Evolutionary conservation across 768 basidiomycete species (phyloP), one percentile per base, ranked within the genome.

Genomic region (Atractiella rhizophila): DNA sequence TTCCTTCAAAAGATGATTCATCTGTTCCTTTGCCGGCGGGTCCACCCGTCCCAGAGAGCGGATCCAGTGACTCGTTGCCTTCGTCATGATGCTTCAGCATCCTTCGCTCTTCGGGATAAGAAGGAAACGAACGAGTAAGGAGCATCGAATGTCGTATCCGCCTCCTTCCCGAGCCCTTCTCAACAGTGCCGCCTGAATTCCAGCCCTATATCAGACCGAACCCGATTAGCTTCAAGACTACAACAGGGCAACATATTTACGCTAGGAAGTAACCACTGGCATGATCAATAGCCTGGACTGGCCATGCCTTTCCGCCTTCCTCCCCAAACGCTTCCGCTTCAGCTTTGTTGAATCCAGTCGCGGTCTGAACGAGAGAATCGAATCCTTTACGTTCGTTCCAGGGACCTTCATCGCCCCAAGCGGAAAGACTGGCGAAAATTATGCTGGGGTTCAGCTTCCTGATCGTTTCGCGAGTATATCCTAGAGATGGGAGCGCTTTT

Each of bases 361-460:
- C 68, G 0, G 68, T 71, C 56, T 74, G 71, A 0, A 72, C 68
- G 2, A 73, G 59, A 1, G 71, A 73, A 49, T 74, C 71, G 42
- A 73, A 73, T 4, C 70, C 70, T 37, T 67, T 61, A 11, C 66
- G 58, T 35, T 65, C 59, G 35, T 61, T 61, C 69, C 68, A 71
- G 3, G 66, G 67, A 0, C 70, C 70, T 13, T 69, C 62, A 62
- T 64, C 68, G 2, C 69, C 69, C 59, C 69, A 73, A 2, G 68
- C 70, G 23, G 57, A 60, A 28, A 73, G 51, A 44, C 62, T 69
- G 0, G 71, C 70, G 39, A 62, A 67, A 2, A 73, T 62, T 20
- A 71, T 62, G 0, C 69, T 67, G 1, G 66, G 65, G 1, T 59
- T 53, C 24, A 37, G 44, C 8, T 49, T 51, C 3, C 62, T 53